Evolutionary conservation across 2,329 filamentous ascomycete species (phyloP).

Genomic region (Nigrospora osmanthi): DNA sequence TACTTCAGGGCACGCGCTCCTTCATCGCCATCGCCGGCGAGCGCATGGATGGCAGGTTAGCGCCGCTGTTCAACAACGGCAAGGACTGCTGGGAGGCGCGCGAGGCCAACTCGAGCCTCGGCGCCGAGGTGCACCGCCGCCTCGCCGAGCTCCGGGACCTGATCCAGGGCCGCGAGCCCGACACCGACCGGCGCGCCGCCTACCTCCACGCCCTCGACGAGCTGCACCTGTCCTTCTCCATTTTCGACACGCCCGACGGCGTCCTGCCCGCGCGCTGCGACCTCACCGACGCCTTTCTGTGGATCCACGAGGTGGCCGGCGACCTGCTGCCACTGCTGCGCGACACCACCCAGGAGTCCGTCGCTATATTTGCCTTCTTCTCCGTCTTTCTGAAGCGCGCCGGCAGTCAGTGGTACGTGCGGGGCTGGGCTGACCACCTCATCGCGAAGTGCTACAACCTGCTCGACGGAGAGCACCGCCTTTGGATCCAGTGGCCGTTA

Average conservation of each 20-base stretch:
- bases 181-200: neutral
- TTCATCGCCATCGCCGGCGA: slow-evolving; percentile 2
- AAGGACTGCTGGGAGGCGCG: neutral
- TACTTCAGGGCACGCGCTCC: slow-evolving; percentile 8
- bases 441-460: slow-evolving; percentile 6
- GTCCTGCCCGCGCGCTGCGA: neutral
- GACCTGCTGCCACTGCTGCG: slow-evolving; percentile 18
- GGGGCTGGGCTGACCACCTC: slow-evolving; percentile 10
- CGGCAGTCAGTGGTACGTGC: slow-evolving; percentile 8
- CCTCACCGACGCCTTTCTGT: slow-evolving; percentile 19
- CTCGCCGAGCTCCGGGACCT: neutral
- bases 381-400: slow-evolving; percentile 6
- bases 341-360: slow-evolving; percentile 12
- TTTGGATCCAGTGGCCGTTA: slow-evolving; percentile 10
- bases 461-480: slow-evolving; percentile 9
- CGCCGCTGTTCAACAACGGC: slow-evolving; percentile 6
- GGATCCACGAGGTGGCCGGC: slow-evolving; percentile 18
- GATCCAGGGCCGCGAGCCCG: neutral
- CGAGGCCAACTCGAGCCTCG: neutral
- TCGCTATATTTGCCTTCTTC: slow-evolving; percentile 21
- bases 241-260: neutral
- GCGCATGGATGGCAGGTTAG: neutral
- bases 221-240: slow-evolving; percentile 5
- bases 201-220: slow-evolving; percentile 5
- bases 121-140: neutral